phyloP scores from a whole-genome alignment of 768 basidiomycete species.

The Punctularia strigosozonata region DNA sequence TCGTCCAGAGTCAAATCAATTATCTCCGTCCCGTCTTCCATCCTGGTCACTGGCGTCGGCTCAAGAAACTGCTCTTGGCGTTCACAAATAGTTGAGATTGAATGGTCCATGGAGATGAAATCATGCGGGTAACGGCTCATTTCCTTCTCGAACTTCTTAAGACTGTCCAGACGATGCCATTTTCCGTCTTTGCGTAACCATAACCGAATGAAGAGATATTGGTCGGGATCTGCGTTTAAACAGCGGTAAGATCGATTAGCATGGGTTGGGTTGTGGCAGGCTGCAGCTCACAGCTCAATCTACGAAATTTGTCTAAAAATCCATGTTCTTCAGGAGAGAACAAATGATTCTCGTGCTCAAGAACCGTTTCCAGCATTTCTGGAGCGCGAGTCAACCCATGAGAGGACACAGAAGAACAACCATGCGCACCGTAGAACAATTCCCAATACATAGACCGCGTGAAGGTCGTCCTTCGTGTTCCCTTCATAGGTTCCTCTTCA shows the following conservation, averaged over 20 bases:
- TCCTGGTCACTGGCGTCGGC: conserved; percentile 8
- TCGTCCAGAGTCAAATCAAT: conserved; percentile 25
- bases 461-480: conserved; percentile 5
- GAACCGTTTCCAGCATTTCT: conserved; percentile 48
- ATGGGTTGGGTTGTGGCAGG: neutral
- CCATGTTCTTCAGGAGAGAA: conserved; percentile 36
- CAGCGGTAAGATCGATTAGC: neutral
- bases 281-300: conserved; percentile 36
- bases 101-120: conserved; percentile 37
- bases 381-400: neutral
- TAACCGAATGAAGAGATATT: conserved; percentile 52
- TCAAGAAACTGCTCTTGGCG: neutral
- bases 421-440: conserved; percentile 25
- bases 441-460: conserved; percentile 31
- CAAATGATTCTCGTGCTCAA: conserved; percentile 38
- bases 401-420: neutral
- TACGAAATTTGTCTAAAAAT: conserved; percentile 28
- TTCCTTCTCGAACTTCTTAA: conserved; percentile 33
- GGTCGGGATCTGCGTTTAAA: conserved; percentile 32
- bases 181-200: conserved; percentile 45
- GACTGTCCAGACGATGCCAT: conserved; percentile 36
- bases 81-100: conserved; percentile 7
- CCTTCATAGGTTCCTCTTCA: conserved; percentile 1
- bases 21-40: conserved; percentile 14
- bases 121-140: conserved; percentile 22